Evolutionary conservation across 2,329 filamentous ascomycete genomes (phyloP), one percentile per base, ranked within the genome.

Genomic region (Aspergillus novofumigatus): DNA sequence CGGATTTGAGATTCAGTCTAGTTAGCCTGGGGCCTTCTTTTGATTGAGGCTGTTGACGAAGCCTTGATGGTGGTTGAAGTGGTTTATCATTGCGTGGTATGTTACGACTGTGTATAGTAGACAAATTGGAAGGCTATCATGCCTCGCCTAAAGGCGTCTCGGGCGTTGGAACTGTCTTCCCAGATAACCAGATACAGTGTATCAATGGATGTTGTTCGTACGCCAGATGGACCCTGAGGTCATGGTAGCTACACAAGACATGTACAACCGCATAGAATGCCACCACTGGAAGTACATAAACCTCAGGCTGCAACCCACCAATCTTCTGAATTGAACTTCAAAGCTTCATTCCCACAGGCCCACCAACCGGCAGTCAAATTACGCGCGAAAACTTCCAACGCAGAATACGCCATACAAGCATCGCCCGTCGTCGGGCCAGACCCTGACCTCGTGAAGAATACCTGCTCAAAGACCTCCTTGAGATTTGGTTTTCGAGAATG

Each of bases 401-500:
- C 83, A 45, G 73, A 69, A 64, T 84, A 83, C 20, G 23, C 41
- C 53, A 26, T 69, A 32, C 17, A 1, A 63, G 9, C n/a, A 26
- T 10, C 32, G 11, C 58, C 38, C 29, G 9, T 38, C 28, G 9
- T 41, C 38, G 9, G 23, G 8, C 25, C 28, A 26, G 10, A 23
- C 17, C 11, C 29, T 14, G 21, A 49, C 21, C 17, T 3, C 9
- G 38, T 20, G 51, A 74, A 73, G 60, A 85, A 70, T 7, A 82
- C 61, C 11, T 67, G 67, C 66, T 84, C 81, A 25, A 87, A 71
- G 25, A 86, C 53, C 11, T 73, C 68, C 66, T 83, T 86, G 60
- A 88, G 58, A 64, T 81, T 85, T 20, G 85, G 85, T 66, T 88
- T 88, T n/a, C 84, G 74, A 3, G 85, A 87, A 69, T 88, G 85